Evolutionary conservation across 176 grass and related monocot species (phyloP).

Genomic region (Avena eriantha): DNA sequence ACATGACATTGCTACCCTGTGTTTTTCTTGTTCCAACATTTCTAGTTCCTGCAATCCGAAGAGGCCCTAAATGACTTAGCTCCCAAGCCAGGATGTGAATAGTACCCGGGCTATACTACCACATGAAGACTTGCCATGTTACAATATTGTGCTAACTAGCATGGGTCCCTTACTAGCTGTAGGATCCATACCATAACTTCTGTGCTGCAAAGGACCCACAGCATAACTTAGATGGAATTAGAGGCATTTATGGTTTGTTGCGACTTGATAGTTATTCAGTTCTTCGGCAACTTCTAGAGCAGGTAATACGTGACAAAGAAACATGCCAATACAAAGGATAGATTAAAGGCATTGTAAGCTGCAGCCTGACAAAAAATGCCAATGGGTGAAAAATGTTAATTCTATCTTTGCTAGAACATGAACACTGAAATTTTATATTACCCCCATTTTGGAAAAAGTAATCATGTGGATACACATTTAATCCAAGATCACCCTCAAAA

Average conservation of each 20-base stretch:
- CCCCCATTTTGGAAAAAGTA: conserved; percentile 98
- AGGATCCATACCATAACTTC: not conserved
- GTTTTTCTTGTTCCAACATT: not conserved
- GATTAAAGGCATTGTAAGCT: conserved; percentile 2
- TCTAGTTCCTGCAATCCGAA: not conserved
- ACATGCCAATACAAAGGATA: conserved; percentile 18
- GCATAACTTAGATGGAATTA: not conserved
- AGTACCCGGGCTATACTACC: not conserved
- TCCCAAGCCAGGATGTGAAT: not conserved
- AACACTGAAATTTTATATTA: conserved; percentile 53
- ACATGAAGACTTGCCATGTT: conserved; percentile 10
- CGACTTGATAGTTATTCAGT: not conserved
- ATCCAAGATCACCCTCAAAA: conserved; percentile 77
- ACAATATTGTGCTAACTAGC: not conserved
- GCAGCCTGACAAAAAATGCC: conserved; percentile 17
- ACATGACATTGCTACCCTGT: not conserved
- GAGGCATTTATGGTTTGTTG: not conserved
- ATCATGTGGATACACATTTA: conserved; percentile 95
- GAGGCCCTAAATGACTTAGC: not conserved
- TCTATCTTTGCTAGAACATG: conserved; percentile 29
- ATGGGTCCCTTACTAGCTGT: not conserved
- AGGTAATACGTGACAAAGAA: not conserved
- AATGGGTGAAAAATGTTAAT: conserved; percentile 17
- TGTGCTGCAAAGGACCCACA: not conserved
- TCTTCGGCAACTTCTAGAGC: conserved; percentile 5